These are phyloP conservation scores for Raffaelea arxii DNA, from an alignment of 2,329 filamentous ascomycete genomes.

Conservation along the genomic window DNA sequence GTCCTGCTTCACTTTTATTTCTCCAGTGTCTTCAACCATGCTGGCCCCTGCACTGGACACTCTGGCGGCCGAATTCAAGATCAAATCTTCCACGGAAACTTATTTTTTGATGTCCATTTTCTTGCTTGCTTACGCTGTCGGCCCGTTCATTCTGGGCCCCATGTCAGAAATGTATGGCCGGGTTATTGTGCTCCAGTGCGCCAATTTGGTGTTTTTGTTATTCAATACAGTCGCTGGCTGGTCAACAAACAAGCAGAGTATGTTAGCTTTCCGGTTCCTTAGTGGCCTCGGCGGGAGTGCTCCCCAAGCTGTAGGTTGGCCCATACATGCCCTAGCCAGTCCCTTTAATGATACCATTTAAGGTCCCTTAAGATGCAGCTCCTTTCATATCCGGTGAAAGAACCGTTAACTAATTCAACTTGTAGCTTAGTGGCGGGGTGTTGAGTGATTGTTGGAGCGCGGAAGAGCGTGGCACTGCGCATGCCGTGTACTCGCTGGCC, in stretches of 20 bases:
- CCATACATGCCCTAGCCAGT: too few relatives aligned
- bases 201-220: conserved; percentile 32
- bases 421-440: conserved; percentile 30
- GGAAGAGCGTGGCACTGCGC: conserved; percentile 32
- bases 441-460: conserved; percentile 37
- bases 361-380: too few relatives aligned
- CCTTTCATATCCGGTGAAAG: too few relatives aligned
- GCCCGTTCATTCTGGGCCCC: conserved; percentile 42
- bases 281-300: conserved; percentile 35
- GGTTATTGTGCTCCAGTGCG: conserved; percentile 30
- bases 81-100: conserved; percentile 31
- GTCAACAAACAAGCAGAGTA: conserved; percentile 33
- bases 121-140: conserved; percentile 45
- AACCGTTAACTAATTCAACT: background rate
- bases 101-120: conserved; percentile 48
- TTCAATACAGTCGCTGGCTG: conserved; percentile 54
- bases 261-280: conserved; percentile 40
- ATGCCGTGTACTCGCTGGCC: conserved; percentile 26
- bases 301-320: conserved; percentile 27
- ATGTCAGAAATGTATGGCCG: conserved; percentile 43
- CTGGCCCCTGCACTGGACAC: conserved; percentile 38
- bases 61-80: conserved; percentile 43
- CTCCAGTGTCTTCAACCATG: conserved; percentile 48
- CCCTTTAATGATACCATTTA: too few relatives aligned
- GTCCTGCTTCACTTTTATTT: conserved; percentile 49